Conservation (phyloP, 352 stramenopile species). For the Phytophthora sansomeana region DNA sequence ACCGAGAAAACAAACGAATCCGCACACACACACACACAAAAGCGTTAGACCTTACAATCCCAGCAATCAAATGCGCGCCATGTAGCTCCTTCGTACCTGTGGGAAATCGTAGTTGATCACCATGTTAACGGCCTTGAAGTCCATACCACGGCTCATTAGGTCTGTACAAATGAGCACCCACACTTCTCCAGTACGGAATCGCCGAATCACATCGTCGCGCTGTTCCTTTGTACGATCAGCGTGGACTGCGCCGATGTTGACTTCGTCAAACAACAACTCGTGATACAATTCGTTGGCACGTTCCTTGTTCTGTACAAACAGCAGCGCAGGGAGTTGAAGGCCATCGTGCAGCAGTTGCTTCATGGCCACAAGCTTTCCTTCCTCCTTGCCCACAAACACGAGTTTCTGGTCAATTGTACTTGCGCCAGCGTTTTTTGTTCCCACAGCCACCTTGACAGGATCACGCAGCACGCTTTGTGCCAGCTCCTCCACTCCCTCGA, state of each 20-base stretch:
- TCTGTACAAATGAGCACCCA: constrained; percentile 99
- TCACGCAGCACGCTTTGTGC: constrained; percentile 97
- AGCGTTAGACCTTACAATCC: not conserved
- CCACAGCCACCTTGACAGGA: constrained; percentile 96
- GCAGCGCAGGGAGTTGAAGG: constrained; percentile 95
- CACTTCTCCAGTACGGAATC: constrained; percentile 96
- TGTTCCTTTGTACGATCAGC: constrained; percentile 94
- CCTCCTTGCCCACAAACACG: constrained; percentile 98
- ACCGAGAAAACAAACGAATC: not conserved
- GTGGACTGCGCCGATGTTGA: constrained; percentile 99
- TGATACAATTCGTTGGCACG: constrained; percentile 97
- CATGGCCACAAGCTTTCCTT: constrained; percentile 98
- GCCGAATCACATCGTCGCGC: constrained; percentile 94
- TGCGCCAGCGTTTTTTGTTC: constrained; percentile 90
- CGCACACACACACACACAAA: not conserved
- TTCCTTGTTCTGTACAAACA: constrained; percentile 99
- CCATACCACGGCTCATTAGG: constrained; percentile 98
- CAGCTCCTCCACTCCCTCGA: constrained; percentile 94
- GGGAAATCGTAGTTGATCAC: constrained; percentile 99
- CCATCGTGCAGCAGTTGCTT: constrained; percentile 93
- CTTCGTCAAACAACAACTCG: constrained; percentile 98
- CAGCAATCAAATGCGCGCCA: not conserved
- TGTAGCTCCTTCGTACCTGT: constrained; percentile 49
- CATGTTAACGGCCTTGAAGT: constrained; percentile 99
- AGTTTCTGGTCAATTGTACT: constrained; percentile 94